phyloP scores from a whole-genome alignment of 345 rosid genomes.

The rapeseed (Brassica napus) region Da-Ae NC_063446.1:1242501-1243000 shows the following conservation, averaged over 20 bases:
- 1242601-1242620: slow-evolving; percentile 23
- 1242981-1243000: too few relatives aligned
- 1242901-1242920: neutral
- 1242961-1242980: too few relatives aligned
- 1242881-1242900: neutral
- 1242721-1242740: slow-evolving; percentile 90
- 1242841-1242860: neutral
- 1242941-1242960: too few relatives aligned
- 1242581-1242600: slow-evolving; percentile 80
- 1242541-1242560: slow-evolving; percentile 97
- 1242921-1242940: too few relatives aligned
- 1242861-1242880: neutral
- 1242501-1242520: too few relatives aligned
- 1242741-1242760: slow-evolving; percentile 98
- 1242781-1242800: slow-evolving; percentile 84
- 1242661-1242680: too few relatives aligned
- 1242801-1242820: slow-evolving; percentile 92
- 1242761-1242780: slow-evolving; percentile 82
- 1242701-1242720: slow-evolving; percentile 93
- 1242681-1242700: neutral
- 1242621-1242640: neutral
- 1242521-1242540: slow-evolving; percentile 59
- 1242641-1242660: neutral
- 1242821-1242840: neutral
- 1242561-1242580: slow-evolving; percentile 88